phyloP scores from a whole-genome alignment of 2,329 filamentous ascomycete species.

The Cytospora paraplurivora region DNA sequence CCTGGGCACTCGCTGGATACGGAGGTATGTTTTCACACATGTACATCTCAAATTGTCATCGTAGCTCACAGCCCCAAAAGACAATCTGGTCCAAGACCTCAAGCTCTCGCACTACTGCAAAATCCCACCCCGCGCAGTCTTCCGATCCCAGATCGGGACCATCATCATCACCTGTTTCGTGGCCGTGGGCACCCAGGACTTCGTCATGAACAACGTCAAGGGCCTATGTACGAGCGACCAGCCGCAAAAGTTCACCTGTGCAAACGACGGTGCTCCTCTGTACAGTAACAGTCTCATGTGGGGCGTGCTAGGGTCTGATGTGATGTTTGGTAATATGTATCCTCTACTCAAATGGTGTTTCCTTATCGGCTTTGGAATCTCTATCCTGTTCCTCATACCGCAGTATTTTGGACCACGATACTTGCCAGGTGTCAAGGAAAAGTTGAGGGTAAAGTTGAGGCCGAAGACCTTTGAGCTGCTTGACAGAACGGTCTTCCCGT shows the following conservation, averaged over 20 bases:
- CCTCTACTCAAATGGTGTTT: conserved; percentile 49
- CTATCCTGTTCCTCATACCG: conserved; percentile 41
- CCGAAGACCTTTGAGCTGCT: conserved; percentile 39
- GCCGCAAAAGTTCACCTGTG: conserved; percentile 33
- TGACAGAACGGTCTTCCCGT: conserved; percentile 42
- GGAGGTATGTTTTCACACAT: neutral
- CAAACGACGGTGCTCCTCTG: conserved; percentile 34
- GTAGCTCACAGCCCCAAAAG: neutral
- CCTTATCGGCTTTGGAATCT: conserved; percentile 43
- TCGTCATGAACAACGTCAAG: conserved; percentile 44
- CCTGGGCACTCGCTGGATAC: conserved; percentile 47
- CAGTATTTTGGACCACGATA: conserved; percentile 41
- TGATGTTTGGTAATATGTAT: conserved; percentile 46
- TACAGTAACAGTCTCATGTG: conserved; percentile 41
- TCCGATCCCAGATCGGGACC: conserved; percentile 46
- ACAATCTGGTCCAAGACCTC: conserved; percentile 38
- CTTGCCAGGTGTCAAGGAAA: conserved; percentile 39
- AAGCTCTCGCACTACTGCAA: conserved; percentile 48
- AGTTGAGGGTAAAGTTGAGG: conserved; percentile 36
- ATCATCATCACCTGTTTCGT: conserved; percentile 47
- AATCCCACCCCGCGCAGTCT: conserved; percentile 45
- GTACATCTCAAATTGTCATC: neutral
- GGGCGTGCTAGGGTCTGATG: conserved; percentile 40
- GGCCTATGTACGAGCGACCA: conserved; percentile 37
- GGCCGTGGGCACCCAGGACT: conserved; percentile 45